phyloP scores from a whole-genome alignment of 2,329 filamentous ascomycete species.

The Pezicula radicicola region DNA sequence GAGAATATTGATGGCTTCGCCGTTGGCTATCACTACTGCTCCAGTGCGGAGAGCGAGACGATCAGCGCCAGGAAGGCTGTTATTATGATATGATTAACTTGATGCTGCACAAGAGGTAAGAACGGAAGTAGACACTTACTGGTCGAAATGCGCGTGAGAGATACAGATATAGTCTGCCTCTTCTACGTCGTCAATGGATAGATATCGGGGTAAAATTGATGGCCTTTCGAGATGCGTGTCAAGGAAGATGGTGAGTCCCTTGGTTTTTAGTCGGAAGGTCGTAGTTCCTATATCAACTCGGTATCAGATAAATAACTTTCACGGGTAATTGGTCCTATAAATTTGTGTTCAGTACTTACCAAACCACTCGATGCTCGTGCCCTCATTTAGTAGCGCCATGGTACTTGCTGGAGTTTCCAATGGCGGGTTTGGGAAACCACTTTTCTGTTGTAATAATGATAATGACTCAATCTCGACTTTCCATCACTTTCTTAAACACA shows the following conservation, averaged over 20 bases:
- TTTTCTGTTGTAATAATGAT: background rate
- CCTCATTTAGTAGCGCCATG: background rate
- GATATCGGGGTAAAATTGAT: slow-evolving; percentile 5
- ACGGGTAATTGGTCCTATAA: background rate
- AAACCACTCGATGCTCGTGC: background rate
- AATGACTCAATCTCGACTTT: background rate
- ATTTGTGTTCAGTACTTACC: background rate
- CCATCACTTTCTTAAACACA: background rate
- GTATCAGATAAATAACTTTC: background rate
- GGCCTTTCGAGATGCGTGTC: slow-evolving; percentile 15
- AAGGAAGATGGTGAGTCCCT: slow-evolving; percentile 13
- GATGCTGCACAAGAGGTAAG: background rate
- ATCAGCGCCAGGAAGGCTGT: slow-evolving; percentile 19
- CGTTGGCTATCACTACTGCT: slow-evolving; percentile 20
- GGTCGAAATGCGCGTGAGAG: background rate
- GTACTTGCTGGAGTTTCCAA: background rate
- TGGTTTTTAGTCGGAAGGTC: slow-evolving; percentile 7
- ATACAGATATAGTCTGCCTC: slow-evolving; percentile 21
- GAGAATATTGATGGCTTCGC: slow-evolving; percentile 21
- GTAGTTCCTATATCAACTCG: slow-evolving; percentile 4
- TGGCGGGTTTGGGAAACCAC: background rate
- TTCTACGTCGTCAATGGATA: slow-evolving; percentile 15
- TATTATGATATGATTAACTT: slow-evolving; percentile 5
- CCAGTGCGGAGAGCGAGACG: slow-evolving; percentile 22
- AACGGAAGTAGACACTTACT: background rate